phyloP scores from a whole-genome alignment of 73 alveolate species.

The Paramecium sexaurelia region DNA sequence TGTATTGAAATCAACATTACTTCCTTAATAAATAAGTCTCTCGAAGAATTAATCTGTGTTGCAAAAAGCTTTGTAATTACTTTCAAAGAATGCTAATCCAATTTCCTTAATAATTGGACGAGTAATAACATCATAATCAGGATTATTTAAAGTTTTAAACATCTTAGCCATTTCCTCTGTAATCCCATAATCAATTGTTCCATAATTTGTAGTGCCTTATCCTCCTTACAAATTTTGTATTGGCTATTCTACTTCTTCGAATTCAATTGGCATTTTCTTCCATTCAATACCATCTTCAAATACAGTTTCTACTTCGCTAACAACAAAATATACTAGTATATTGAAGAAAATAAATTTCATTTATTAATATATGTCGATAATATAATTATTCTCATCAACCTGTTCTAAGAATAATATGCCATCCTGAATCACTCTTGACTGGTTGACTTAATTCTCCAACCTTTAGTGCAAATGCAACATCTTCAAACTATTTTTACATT shows the following conservation, averaged over 20 bases:
- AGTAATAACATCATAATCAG: constrained; percentile 3
- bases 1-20: constrained; percentile 26
- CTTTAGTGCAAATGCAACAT: constrained; percentile 89
- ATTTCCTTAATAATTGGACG: background rate
- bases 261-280: background rate
- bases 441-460: constrained; percentile 93
- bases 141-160: background rate
- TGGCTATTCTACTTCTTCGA: constrained; percentile 34
- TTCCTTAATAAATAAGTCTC: background rate
- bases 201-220: constrained; percentile 9
- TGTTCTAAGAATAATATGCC: constrained; percentile 49
- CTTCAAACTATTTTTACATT: constrained; percentile 94
- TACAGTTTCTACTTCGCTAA: background rate
- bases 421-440: constrained; percentile 93
- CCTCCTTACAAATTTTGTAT: constrained; percentile 10
- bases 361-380: background rate
- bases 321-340: background rate
- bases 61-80: background rate
- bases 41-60: background rate
- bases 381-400: constrained; percentile 8
- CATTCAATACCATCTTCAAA: background rate
- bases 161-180: background rate
- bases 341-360: background rate
- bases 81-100: background rate
- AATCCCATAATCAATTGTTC: background rate